phyloP scores from a whole-genome alignment of 2,329 filamentous ascomycete genomes.

The Hypoxylon sp. region DNA sequence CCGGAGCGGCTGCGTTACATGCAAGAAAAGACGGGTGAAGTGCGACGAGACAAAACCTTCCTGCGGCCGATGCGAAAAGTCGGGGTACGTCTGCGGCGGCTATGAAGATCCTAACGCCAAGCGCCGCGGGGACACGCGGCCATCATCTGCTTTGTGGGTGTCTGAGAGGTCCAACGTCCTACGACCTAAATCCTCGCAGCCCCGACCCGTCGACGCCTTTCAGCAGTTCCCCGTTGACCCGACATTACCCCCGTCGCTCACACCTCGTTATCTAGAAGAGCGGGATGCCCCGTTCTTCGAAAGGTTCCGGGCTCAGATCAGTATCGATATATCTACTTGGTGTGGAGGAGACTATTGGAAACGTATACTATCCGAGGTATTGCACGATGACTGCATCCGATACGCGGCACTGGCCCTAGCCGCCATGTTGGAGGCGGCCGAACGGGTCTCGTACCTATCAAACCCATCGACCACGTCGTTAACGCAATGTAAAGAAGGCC shows the following conservation, averaged over 20 bases:
- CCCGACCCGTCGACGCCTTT: background rate
- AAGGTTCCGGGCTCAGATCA: slow-evolving; percentile 42
- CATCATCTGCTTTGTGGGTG: slow-evolving; percentile 5
- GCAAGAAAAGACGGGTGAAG: slow-evolving; percentile 45
- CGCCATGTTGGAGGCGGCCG: slow-evolving; percentile 44
- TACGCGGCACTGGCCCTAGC: slow-evolving; percentile 42
- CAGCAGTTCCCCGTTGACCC: slow-evolving; percentile 17
- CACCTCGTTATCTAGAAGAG: slow-evolving; percentile 35
- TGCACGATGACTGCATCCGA: slow-evolving; percentile 41
- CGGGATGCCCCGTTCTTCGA: slow-evolving; percentile 44
- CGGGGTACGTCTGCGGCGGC: slow-evolving; percentile 40
- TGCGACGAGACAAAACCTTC: slow-evolving; percentile 45
- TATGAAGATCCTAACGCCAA: slow-evolving; percentile 32
- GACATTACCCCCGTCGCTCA: slow-evolving; percentile 31
- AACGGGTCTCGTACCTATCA: slow-evolving; percentile 23
- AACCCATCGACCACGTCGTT: background rate
- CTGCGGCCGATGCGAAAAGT: slow-evolving; percentile 42
- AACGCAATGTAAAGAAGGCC: slow-evolving; percentile 27
- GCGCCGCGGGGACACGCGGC: slow-evolving; percentile 7
- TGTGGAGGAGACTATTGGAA: slow-evolving; percentile 42
- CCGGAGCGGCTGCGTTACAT: slow-evolving; percentile 45
- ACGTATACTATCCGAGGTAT: slow-evolving; percentile 37
- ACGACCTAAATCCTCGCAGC: slow-evolving; percentile 32
- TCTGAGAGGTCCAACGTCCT: slow-evolving; percentile 3
- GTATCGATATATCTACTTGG: slow-evolving; percentile 40